Evolutionary conservation across 257 asterid genomes (phyloP).

Genomic region (Henckelia pumila): DNA sequence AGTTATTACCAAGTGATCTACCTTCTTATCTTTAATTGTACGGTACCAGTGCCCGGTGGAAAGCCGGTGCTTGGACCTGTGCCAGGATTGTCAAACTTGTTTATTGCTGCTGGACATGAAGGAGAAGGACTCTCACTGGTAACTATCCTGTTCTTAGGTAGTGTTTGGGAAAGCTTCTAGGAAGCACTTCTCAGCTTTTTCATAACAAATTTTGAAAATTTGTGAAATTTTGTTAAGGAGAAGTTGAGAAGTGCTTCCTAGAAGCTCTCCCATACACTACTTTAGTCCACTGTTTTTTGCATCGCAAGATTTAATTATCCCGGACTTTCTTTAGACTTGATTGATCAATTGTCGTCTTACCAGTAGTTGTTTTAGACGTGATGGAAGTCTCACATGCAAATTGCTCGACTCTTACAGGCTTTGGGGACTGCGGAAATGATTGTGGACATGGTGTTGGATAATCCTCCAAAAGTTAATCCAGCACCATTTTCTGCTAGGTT

Average conservation of each 20-base stretch:
- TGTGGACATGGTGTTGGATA: constrained; percentile 71
- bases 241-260: no score
- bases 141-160: constrained; percentile 24
- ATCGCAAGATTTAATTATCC: background rate
- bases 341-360: background rate
- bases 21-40: background rate
- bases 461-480: constrained; percentile 59
- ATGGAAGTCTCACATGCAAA: constrained; percentile 1
- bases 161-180: no score
- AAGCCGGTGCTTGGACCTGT: constrained; percentile 82
- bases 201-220: no score
- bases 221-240: no score
- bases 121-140: constrained; percentile 97
- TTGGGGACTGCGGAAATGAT: constrained; percentile 95
- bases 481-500: constrained; percentile 54
- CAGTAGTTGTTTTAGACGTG: background rate
- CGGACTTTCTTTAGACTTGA: background rate
- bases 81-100: constrained; percentile 66
- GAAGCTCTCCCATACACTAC: no score
- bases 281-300: background rate
- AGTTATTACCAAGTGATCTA: constrained; percentile 17
- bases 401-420: constrained; percentile 46
- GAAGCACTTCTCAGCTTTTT: no score
- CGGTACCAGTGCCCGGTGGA: constrained; percentile 70
- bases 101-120: constrained; percentile 92